phyloP scores from a whole-genome alignment of 75 land plant genomes.

The Sequoiadendron giganteum region DNA sequence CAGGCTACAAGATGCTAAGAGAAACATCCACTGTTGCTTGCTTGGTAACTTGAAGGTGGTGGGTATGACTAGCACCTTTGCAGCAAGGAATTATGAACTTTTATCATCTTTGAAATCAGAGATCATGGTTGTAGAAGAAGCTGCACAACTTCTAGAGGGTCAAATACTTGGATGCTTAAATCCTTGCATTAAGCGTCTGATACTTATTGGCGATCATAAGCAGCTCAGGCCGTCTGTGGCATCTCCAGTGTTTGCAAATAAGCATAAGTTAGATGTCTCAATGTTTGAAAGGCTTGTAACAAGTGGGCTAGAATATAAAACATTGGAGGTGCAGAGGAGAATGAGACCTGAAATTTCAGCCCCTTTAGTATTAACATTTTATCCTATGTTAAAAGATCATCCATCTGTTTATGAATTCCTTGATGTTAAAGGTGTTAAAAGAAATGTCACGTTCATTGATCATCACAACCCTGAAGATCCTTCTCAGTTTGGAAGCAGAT shows the following conservation, averaged over 20 bases:
- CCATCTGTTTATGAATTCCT: slow-evolving; percentile 2
- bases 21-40: slow-evolving; percentile 15
- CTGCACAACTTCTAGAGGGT: slow-evolving; percentile 44
- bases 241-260: slow-evolving; percentile 9
- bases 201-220: slow-evolving; percentile 40
- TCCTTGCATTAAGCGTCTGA: slow-evolving; percentile 28
- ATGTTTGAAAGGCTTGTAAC: slow-evolving; percentile 31
- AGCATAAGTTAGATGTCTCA: slow-evolving; percentile 28
- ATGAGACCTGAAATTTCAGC: slow-evolving; percentile 27
- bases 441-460: slow-evolving; percentile 18
- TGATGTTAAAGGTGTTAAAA: slow-evolving; percentile 20
- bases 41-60: slow-evolving; percentile 26
- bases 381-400: slow-evolving; percentile 26
- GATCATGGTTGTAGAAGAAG: slow-evolving; percentile 44
- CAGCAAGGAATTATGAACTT: slow-evolving; percentile 26
- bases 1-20: not conserved
- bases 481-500: not conserved
- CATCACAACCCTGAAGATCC: slow-evolving; percentile 15
- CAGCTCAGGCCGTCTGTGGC: slow-evolving; percentile 46
- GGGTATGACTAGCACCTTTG: slow-evolving; percentile 40
- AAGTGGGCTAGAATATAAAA: slow-evolving; percentile 20
- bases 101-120: slow-evolving; percentile 15
- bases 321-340: slow-evolving; percentile 18
- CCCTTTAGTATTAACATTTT: slow-evolving; percentile 11
- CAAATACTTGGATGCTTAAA: slow-evolving; percentile 40